phyloP scores from a whole-genome alignment of 108 stramenopile genomes.

The Schizochytrium sp. region DNA sequence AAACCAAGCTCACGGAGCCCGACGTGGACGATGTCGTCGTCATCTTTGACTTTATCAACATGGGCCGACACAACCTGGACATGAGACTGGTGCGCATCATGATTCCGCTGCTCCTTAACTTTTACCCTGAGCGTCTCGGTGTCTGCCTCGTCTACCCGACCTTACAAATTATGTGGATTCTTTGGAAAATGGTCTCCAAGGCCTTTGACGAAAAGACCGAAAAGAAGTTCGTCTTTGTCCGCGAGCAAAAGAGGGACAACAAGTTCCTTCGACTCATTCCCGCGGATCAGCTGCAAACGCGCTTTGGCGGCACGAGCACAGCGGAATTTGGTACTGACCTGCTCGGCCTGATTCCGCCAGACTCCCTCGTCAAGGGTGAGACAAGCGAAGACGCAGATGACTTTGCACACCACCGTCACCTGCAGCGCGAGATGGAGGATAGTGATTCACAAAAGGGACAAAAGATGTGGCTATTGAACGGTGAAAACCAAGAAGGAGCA shows the following conservation, averaged over 20 bases:
- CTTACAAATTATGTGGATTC: not conserved
- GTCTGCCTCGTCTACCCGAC: constrained; percentile 1
- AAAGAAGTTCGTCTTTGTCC: constrained; percentile 3
- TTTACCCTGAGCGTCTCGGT: constrained; percentile 5
- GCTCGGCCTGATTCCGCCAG: constrained; percentile 5
- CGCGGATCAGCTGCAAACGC: not conserved
- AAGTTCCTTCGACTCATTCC: not conserved
- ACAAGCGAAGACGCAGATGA: not conserved
- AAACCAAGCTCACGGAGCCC: not conserved
- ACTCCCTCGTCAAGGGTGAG: not conserved
- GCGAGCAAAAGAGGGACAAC: constrained; percentile 13
- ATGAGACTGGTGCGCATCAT: not conserved
- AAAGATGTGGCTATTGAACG: too few relatives aligned
- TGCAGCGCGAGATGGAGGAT: not conserved
- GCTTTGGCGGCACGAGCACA: not conserved
- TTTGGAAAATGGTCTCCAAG: constrained; percentile 17
- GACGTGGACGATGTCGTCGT: not conserved
- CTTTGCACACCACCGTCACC: not conserved
- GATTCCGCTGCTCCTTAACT: constrained; percentile 2
- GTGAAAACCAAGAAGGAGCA: not conserved
- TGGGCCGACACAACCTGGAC: not conserved
- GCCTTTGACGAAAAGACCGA: constrained; percentile 14
- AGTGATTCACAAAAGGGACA: not conserved
- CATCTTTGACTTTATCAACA: constrained; percentile 8
- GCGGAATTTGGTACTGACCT: not conserved